Evolutionary conservation across 495 filamentous ascomycete genomes (phyloP).

Genomic region (Daldinia loculata): DNA sequence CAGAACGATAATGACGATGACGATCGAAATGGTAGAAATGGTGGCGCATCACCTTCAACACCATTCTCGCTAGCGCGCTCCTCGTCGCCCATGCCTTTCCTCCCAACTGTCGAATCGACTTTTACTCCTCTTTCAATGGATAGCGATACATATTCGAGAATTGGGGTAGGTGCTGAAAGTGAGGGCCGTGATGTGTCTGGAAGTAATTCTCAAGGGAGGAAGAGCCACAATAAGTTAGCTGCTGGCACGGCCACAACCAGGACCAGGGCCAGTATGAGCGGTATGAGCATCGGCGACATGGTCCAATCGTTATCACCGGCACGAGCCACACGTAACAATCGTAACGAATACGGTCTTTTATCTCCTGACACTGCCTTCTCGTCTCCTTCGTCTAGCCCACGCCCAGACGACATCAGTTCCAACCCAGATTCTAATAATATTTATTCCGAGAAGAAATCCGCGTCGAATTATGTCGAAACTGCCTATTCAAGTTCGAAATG

Average conservation of each 20-base stretch:
- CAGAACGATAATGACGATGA: constrained; percentile 46
- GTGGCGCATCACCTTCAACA: constrained; percentile 31
- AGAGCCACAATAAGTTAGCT: constrained; percentile 23
- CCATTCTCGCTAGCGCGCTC: constrained; percentile 41
- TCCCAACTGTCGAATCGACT: constrained; percentile 48
- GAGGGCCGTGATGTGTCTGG: constrained; percentile 6
- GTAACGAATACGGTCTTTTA: constrained; percentile 40
- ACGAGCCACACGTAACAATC: constrained; percentile 38
- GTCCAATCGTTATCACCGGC: constrained; percentile 37
- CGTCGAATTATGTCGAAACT: constrained; percentile 6
- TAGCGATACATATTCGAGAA: constrained; percentile 44
- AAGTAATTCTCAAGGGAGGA: constrained; percentile 19
- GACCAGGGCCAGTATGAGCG: constrained; percentile 21
- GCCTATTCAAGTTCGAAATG: constrained; percentile 12
- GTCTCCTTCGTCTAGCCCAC: constrained; percentile 36
- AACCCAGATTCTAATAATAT: constrained; percentile 7
- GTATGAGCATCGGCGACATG: constrained; percentile 29
- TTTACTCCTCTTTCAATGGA: constrained; percentile 59
- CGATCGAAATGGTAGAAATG: constrained; percentile 40
- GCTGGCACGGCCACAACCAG: constrained; percentile 32
- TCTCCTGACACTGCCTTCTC: constrained; percentile 35
- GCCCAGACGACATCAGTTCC: constrained; percentile 9
- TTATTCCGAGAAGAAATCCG: neutral
- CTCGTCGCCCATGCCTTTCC: constrained; percentile 46
- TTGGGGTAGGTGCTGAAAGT: constrained; percentile 6